Base-by-base conservation (phyloP, 441 rosid species). In the Pelargonium citronellum region DNA sequence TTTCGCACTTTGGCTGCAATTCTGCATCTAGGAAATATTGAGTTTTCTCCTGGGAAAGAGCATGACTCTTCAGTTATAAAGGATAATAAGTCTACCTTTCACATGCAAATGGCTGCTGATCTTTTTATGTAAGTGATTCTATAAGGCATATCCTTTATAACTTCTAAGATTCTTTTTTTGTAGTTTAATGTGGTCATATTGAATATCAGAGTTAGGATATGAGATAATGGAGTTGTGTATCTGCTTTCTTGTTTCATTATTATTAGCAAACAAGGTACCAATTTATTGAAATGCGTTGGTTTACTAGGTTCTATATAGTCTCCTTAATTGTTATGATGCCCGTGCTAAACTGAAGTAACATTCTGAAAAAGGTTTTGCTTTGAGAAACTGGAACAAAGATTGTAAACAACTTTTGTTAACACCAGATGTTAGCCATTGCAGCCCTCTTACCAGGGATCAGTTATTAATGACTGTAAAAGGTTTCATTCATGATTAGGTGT, bases 1-100 rank as follows among this genome's bases (percentile, higher is more conserved):
- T 95, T 95, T 71, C 89, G 89, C 27, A 88, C 90, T 77, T 92
- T 95, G 73, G 99, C 99, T 74, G 97, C 97, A 74, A 86, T 95
- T 79, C 91, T 95, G 71, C 99, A 95, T 85, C 84, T 95, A 71
- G 99, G 99, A 60, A 95, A 95, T 75, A 76, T 91, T 63, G 92
- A 90, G 77, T 91, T 95, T 77, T 81, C 77, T 20, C 92, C 88
- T 83, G 92, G 90, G 61, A 86, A 81, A 49, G 99, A 95, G 72
- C 47, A 78, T 37, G 99, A 91, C 83, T 86, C 89, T 73, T 83
- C 97, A 62, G 75, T 80, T 74, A 95, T 96, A 1, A 90, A 87
- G 77, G 97, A 95, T 74, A 91, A 90, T 39, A 83, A 82, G 73
- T 86, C 99, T 64, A 71, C 79, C 69, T 84, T 83, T 72, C 97